phyloP scores from a whole-genome alignment of 805 yeast genomes.

The Ogataea allantospora region DNA sequence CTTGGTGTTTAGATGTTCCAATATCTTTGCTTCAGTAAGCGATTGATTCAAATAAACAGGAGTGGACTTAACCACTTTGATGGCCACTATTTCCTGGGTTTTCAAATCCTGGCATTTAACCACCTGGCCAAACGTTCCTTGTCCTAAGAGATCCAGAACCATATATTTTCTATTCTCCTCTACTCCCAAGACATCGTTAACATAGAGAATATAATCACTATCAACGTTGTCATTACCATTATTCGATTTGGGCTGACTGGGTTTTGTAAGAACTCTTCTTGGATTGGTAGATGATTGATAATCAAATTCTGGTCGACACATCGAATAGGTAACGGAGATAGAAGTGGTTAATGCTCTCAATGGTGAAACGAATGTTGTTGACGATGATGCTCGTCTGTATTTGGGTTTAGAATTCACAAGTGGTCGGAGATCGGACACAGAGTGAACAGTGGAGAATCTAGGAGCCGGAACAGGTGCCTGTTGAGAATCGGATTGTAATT shows the following conservation, averaged over 20 bases:
- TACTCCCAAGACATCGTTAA: conserved; percentile 86
- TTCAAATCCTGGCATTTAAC: conserved; percentile 79
- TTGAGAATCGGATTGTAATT: conserved; percentile 1
- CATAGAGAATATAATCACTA: conserved; percentile 87
- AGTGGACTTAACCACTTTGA: conserved; percentile 88
- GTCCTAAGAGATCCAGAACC: conserved; percentile 88
- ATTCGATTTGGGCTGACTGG: conserved; percentile 76
- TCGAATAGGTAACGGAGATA: conserved; percentile 73
- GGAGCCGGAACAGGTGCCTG: conserved; percentile 41
- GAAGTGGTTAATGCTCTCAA: conserved; percentile 74
- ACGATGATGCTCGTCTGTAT: conserved; percentile 66
- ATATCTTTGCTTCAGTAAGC: conserved; percentile 80
- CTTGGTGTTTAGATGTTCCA: conserved; percentile 75
- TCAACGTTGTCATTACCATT: conserved; percentile 87
- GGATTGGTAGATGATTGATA: conserved; percentile 88
- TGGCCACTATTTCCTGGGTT: conserved; percentile 88
- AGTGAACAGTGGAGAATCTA: conserved; percentile 40
- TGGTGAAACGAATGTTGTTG: conserved; percentile 71
- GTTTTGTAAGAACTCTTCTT: conserved; percentile 87
- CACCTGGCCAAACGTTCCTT: conserved; percentile 98
- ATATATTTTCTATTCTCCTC: conserved; percentile 84
- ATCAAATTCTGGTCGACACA: conserved; percentile 82
- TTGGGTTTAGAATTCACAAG: conserved; percentile 59
- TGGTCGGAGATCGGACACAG: conserved; percentile 59
- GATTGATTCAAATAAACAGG: conserved; percentile 91